Evolutionary conservation across 495 filamentous ascomycete species (phyloP).

Genomic region (Penicillium daleae): DNA sequence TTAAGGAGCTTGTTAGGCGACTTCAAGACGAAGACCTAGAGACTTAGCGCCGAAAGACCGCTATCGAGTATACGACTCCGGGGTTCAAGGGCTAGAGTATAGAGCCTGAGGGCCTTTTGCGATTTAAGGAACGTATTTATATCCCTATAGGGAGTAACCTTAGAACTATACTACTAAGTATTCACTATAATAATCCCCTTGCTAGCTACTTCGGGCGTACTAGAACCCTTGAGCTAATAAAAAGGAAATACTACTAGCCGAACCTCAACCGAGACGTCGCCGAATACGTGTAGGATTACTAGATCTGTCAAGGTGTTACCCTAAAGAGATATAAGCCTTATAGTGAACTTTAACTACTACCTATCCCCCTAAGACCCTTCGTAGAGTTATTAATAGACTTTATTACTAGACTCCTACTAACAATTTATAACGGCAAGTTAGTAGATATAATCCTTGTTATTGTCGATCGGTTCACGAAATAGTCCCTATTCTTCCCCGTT

Average conservation of each 20-base stretch:
- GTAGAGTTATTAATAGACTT: too few species aligned
- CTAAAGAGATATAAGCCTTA: neutral
- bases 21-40: neutral
- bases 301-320: neutral
- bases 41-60: neutral
- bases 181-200: neutral
- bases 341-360: neutral
- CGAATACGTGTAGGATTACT: neutral
- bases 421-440: too few species aligned
- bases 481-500: neutral
- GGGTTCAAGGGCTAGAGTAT: too few species aligned
- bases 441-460: too few species aligned
- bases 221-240: neutral
- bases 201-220: neutral
- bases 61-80: neutral
- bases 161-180: neutral
- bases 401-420: too few species aligned
- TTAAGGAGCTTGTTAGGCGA: neutral
- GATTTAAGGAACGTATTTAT: too few species aligned
- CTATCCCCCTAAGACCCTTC: neutral
- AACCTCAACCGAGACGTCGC: neutral
- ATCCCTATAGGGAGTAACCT: neutral
- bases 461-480: slow-evolving; percentile 1
- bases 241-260: neutral
- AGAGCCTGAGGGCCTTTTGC: too few species aligned